Conservation (phyloP, 2,329 filamentous ascomycete genomes). For the Cordyceps pruinosa region DNA sequence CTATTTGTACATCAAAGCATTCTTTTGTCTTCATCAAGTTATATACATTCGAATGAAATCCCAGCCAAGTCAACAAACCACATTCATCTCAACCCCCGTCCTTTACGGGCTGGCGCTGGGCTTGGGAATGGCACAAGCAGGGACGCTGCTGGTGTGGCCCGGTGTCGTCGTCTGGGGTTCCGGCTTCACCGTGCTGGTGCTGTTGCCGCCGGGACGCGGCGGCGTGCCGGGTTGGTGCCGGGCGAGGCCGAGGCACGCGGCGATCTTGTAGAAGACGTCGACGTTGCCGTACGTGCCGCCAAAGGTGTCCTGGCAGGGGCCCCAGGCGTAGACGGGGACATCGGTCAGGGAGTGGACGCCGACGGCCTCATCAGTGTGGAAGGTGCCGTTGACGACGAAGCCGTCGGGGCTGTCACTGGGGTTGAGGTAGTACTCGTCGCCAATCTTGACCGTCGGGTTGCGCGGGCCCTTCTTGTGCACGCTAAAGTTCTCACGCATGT, state of each 20-base stretch:
- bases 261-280: conserved; percentile 70
- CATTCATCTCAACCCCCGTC: not conserved
- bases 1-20: conserved; percentile 1
- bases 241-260: conserved; percentile 56
- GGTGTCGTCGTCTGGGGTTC: not conserved
- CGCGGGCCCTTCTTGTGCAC: conserved; percentile 62
- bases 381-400: conserved; percentile 68
- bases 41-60: not conserved
- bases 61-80: not conserved
- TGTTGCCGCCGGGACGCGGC: not conserved
- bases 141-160: not conserved
- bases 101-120: not conserved
- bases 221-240: conserved; percentile 18
- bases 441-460: conserved; percentile 47
- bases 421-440: conserved; percentile 57
- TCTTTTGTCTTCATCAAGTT: not conserved
- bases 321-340: conserved; percentile 70
- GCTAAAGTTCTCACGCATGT: conserved; percentile 69
- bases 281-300: conserved; percentile 64
- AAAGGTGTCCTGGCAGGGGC: conserved; percentile 72
- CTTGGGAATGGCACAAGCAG: not conserved
- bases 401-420: conserved; percentile 59
- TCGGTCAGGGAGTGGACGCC: conserved; percentile 74
- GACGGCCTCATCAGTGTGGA: conserved; percentile 55
- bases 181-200: not conserved